Evolutionary conservation across 441 rosid species (phyloP), one percentile per base, ranked within the genome.

Genomic region (Pelargonium fulgidum): DNA sequence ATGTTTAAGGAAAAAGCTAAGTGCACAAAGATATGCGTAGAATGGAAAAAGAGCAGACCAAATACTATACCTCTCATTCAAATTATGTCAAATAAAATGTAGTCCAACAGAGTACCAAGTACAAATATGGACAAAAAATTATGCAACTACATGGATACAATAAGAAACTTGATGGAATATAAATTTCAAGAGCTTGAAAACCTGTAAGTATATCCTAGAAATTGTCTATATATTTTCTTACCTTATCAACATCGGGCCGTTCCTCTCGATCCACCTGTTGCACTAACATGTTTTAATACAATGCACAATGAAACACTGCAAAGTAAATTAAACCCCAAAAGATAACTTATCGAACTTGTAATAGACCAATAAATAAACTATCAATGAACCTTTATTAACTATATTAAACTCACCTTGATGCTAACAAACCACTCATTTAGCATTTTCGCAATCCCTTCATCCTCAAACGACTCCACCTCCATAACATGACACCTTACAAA

Each of bases 221-320:
- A 29, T 29, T 29, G 36, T 29, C 36, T 29, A 29, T 29, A 29
- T 29, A 3, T 3, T 29, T 29, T 29, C 4, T 52, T 52, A 91
- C 99, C 99, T 91, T 93, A 70, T 93, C 99, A 66, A 93, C 95
- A 78, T 93, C 99, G 0, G 99, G 99, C 5, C 97, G 84, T 78
- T 91, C 97, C 75, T 93, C 99, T 67, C 95, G 87, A 82, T 93
- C 99, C 65, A 93, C 97, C 99, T 89, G 85, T 70, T 54, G 66
- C 54, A 76, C 63, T 50, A 26, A 73, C 67, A 69, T 59, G 71
- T 75, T 73, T 76, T 76, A 72, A 48, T 56, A 69, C 62, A 61
- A 64, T 44, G 11, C 72, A 29, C 47, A 62, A 66, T 58, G 12
- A 9, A 61, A 58, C 9, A 54, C 54, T 70, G 42, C 17, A 47